Evolutionary conservation across 768 basidiomycete species (phyloP).

Genomic region (Clathrus columnatus): DNA sequence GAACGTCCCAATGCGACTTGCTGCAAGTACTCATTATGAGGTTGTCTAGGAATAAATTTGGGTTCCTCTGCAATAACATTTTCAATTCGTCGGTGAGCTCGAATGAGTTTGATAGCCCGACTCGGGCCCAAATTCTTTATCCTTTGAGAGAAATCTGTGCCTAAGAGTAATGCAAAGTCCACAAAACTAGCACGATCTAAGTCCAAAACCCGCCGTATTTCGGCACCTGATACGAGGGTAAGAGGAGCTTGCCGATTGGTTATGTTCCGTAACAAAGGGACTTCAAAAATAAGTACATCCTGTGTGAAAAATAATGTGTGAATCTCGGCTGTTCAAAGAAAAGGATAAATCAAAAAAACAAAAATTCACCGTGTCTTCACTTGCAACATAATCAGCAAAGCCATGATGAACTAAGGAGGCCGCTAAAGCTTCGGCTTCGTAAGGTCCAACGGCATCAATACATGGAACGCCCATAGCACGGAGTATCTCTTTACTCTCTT

Average conservation of each 20-base stretch:
- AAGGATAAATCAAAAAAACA: too few relatives aligned
- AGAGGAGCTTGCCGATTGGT: constrained; percentile 54
- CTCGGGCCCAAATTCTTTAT: constrained; percentile 75
- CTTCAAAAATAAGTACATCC: constrained; percentile 80
- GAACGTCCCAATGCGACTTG: constrained; percentile 54
- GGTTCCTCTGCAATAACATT: constrained; percentile 43
- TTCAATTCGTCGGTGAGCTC: constrained; percentile 65
- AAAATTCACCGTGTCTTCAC: constrained; percentile 77
- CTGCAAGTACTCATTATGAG: constrained; percentile 46
- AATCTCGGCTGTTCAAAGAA: too few relatives aligned
- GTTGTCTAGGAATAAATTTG: constrained; percentile 42
- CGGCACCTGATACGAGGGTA: constrained; percentile 50
- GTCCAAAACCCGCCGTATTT: constrained; percentile 48
- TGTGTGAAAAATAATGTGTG: constrained; percentile 23
- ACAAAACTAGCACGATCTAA: constrained; percentile 55
- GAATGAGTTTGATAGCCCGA: constrained; percentile 70
- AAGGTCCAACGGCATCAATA: constrained; percentile 55
- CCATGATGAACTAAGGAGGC: constrained; percentile 68
- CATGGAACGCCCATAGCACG: constrained; percentile 77
- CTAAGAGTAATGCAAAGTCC: constrained; percentile 81
- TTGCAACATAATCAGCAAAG: constrained; percentile 78
- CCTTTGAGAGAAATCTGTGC: constrained; percentile 84
- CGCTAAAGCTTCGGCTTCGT: constrained; percentile 83
- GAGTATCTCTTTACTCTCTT: constrained; percentile 60
- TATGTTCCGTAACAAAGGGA: constrained; percentile 72